phyloP scores from a whole-genome alignment of 2,329 filamentous ascomycete species.

The Colletotrichum ledebouriae region DNA sequence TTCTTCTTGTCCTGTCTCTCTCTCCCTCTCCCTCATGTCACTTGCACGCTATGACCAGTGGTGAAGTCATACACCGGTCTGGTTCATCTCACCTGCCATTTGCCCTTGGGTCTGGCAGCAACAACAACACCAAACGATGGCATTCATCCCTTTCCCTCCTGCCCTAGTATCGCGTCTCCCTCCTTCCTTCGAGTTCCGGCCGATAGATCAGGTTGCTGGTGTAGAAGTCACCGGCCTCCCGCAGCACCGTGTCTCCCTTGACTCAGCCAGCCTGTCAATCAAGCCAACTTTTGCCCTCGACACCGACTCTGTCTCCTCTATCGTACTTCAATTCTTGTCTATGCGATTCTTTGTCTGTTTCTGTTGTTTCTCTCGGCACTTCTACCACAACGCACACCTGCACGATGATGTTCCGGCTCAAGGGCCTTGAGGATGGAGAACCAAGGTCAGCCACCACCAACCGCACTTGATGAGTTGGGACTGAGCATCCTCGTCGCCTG shows the following conservation, averaged over 20 bases:
- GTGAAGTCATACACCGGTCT: constrained; percentile 38
- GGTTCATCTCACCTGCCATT: constrained; percentile 3
- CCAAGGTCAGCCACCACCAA: neutral
- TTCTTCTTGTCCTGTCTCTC: neutral
- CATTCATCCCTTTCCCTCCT: neutral
- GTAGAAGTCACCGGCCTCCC: constrained; percentile 1
- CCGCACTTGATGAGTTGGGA: neutral
- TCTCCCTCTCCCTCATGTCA: neutral
- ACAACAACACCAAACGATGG: neutral
- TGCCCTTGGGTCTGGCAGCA: neutral
- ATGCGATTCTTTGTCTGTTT: neutral
- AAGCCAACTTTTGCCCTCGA: neutral
- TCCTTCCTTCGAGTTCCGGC: constrained; percentile 5
- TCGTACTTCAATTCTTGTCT: neutral
- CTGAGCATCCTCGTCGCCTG: neutral
- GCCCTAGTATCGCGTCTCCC: neutral
- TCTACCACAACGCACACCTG: neutral
- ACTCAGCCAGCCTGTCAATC: constrained; percentile 22
- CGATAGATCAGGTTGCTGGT: constrained; percentile 2
- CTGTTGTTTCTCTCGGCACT: neutral
- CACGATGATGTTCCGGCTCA: constrained; percentile 5
- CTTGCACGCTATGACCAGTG: constrained; percentile 27
- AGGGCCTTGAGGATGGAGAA: neutral
- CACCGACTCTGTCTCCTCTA: neutral
- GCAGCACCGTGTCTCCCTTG: constrained; percentile 21